Evolutionary conservation across 352 stramenopile species (phyloP), one percentile per base, ranked within the genome.

Genomic region (Phytopythium montanum): DNA sequence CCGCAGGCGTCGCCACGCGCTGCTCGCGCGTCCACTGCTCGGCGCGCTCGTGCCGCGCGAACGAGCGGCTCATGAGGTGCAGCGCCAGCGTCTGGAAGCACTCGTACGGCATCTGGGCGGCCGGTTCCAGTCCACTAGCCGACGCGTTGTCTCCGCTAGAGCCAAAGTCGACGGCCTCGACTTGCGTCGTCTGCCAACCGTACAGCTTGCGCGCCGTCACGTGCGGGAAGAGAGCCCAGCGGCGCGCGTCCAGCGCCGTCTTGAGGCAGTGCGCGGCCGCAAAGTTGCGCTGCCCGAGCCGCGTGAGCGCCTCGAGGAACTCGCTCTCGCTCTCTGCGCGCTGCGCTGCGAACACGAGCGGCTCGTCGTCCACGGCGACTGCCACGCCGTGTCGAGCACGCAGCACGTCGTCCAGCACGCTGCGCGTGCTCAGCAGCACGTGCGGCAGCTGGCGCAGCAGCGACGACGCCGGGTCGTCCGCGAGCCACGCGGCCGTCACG

Each of bases 161-260:
- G 14, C 62, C 64, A 33, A 76, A 64, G 19, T 72, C 62, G 23
- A 72, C 53, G 14, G 66, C 51, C 21, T 66, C 45, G 21, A 76
- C 66, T 33, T 64, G 54, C 16, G 75, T 79, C 19, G 72, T 76
- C 56, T 81, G 72, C 75, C 75, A 84, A 23, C 75, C 75, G 62
- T 79, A 84, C 52, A 84, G 62, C 58, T 78, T 70, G 18, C 69
- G 59, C 45, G 68, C 46, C 5, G 69, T 54, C 53, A 79, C 42
- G 52, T 79, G 68, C 48, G 75, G 75, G 58, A 78, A 84, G 16
- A 84, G n/a, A 7, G 72, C 75, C 75, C 75, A 84, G 14, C 56
- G 69, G 1, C 36, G 48, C 7, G 75, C 72, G 44, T 84, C 67
- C 18, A 81, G 38, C 3, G 50, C 55, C 21, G 46, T 44, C 19